Evolutionary conservation across 2,329 filamentous ascomycete genomes (phyloP), one percentile per base, ranked within the genome.

Genomic region (Fusarium papillatum): DNA sequence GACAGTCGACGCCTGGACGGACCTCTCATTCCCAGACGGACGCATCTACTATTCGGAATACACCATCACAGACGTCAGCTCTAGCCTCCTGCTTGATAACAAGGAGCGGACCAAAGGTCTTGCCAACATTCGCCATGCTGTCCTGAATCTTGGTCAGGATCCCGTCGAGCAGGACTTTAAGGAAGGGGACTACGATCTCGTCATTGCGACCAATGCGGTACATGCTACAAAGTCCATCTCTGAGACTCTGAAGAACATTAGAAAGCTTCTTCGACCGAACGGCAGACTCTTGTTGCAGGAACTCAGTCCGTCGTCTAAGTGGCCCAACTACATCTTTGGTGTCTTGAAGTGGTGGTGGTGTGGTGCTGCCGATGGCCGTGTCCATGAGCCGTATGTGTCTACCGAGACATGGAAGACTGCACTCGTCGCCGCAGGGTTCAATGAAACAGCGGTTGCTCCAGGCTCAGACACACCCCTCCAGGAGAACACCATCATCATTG

Each of bases 271-370:
- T 3, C 72, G 77, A 8, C 81, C 83, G 0, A 76, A 79, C 10
- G 85, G 85, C 0, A 75, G 77, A 24, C 72, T 85, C 0, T 57
- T 82, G 9, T 57, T 84, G 7, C 76, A 80, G 11, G 84, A 85
- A 50, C 78, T 82, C 3, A 67, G 66, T 39, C 72, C 78, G 0
- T 70, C 73, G 9, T 60, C 72, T 9, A 79, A 79, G 22, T 81
- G 78, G 66, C 74, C 66, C 31, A 82, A 82, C 59, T 81, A 76
- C 66, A 77, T 83, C 36, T 76, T 82, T 22, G 82, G 83, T 1
- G 66, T 76, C 0, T 72, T 83, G 17, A 71, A 79, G 0, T 79
- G 80, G 3, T 86, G 85, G 84, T 86, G 85, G 85, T 71, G 81
- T 9, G 83, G 84, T 7, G 72, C 63, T 4, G 74, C 76, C 2